These are phyloP conservation scores for Aspergillus carbonarius DNA, from an alignment of 2,329 filamentous ascomycete species.

Conservation along the genomic window DNA sequence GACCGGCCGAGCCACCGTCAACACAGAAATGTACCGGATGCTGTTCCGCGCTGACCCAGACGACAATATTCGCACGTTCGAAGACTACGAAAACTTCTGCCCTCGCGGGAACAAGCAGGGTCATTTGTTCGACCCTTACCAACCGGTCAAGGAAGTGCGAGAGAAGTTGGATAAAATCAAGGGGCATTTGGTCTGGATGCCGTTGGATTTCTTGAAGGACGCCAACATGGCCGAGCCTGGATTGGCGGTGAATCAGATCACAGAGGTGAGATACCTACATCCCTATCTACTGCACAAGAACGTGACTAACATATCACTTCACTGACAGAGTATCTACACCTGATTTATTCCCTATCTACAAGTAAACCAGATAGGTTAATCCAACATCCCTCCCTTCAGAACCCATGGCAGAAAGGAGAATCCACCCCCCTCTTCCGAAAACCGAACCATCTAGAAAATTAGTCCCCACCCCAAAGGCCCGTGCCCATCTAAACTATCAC, in stretches of 20 bases:
- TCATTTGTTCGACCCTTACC: conserved; percentile 80
- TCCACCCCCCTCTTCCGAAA: not conserved
- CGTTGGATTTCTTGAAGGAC: conserved; percentile 79
- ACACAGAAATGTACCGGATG: conserved; percentile 77
- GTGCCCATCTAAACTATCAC: not conserved
- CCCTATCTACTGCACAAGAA: not conserved
- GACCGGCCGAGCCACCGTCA: conserved; percentile 69
- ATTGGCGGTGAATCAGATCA: conserved; percentile 79
- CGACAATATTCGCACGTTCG: conserved; percentile 81
- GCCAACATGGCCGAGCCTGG: conserved; percentile 88
- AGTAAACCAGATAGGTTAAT: not conserved
- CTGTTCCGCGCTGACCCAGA: conserved; percentile 91
- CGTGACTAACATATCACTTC: not conserved
- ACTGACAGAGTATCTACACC: conserved; percentile 35
- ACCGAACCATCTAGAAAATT: not conserved
- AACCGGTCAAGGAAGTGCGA: conserved; percentile 70
- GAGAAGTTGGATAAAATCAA: conserved; percentile 74
- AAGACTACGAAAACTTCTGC: conserved; percentile 81
- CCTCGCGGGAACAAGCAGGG: conserved; percentile 71
- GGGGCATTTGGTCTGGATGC: conserved; percentile 94
- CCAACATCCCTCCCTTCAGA: not conserved
- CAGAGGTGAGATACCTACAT: conserved; percentile 66
- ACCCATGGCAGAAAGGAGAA: not conserved
- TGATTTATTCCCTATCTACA: conserved; percentile 12
- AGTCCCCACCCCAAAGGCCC: not conserved